Base-by-base conservation (phyloP, 371 early-diverging fungal genomes). In the Mucor saturninus region DNA sequence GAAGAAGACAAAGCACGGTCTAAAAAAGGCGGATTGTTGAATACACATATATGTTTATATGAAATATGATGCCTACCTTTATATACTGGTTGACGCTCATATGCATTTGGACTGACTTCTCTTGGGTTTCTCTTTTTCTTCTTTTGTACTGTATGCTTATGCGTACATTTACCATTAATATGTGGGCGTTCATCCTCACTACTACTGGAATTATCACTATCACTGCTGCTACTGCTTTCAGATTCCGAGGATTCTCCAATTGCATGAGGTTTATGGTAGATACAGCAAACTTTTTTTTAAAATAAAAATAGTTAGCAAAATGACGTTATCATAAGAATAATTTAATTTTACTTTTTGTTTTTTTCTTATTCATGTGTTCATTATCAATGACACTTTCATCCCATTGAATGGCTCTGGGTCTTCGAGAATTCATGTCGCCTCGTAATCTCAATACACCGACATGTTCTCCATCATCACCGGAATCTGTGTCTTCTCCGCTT, bases 361-460 rank as follows among this genome's bases (percentile, higher is more conserved):
- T 93, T 73, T 95, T 96, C 67, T 80, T 87, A 49, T 83, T 81
- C 81, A 94, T 70, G 32, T 88, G 83, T 71, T 96, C 96, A 72
- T 96, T 95, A 71, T 96, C 95, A 31, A 95, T 81, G 1, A 93
- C 94, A 50, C 75, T 84, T 37, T 87, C 89, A 51, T 88, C 90
- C 95, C 96, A 96, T 53, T 85, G 88, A 56, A 95, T 89, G 10
- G 79, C 75, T 62, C 81, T 71, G 14, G 74, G 77, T 21, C 80
- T 61, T 61, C 77, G 63, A 14, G 75, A 54, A 30, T 62, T 59
- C 64, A 79, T 69, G 45, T 85, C 85, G n/a, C 87, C 87, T 21
- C 71, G 69, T 10, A 86, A 65, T 4, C 83, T 74, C 14, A 86
- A 66, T 2, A 86, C 75, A 38, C 87, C 87, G 3, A 81, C 61